A percentile compares a stretch with the other conserved stretches of the same genome.
Evolutionary conservation across 139 green algal genomes (phyloP).

Genomic region (Closterium sp.): DNA sequence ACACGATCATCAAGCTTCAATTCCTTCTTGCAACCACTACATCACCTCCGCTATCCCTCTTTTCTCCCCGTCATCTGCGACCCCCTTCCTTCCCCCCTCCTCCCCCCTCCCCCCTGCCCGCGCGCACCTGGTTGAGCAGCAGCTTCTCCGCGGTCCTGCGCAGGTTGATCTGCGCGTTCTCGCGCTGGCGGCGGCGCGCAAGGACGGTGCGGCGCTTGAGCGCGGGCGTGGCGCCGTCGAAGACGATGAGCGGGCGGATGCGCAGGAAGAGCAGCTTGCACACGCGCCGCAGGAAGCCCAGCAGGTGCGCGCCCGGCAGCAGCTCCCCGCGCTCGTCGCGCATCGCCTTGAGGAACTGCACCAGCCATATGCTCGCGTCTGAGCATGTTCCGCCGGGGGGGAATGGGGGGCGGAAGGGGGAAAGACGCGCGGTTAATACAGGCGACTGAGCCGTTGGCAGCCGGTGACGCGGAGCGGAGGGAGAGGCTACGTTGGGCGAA

Average conservation of each 20-base stretch:
- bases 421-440: background rate
- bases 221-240: slow-evolving; percentile 90
- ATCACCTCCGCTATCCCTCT: background rate
- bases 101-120: background rate
- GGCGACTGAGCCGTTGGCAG: no score
- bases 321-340: slow-evolving; percentile 86
- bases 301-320: slow-evolving; percentile 88
- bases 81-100: background rate
- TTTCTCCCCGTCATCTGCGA: background rate
- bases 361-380: slow-evolving; percentile 89
- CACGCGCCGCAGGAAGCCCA: slow-evolving; percentile 95
- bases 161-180: slow-evolving; percentile 42
- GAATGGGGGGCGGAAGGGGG: background rate
- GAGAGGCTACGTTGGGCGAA: no score
- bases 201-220: slow-evolving; percentile 85
- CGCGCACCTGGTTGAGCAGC: slow-evolving; percentile 80
- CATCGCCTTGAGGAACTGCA: slow-evolving; percentile 96
- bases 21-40: background rate
- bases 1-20: no score
- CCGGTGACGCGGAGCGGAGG: no score
- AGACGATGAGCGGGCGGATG: slow-evolving; percentile 94
- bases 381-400: background rate
- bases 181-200: slow-evolving; percentile 37
- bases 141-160: slow-evolving; percentile 84
- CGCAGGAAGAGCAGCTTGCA: slow-evolving; percentile 93